phyloP scores from a whole-genome alignment of 2,329 filamentous ascomycete species.

The Nemania serpens region DNA sequence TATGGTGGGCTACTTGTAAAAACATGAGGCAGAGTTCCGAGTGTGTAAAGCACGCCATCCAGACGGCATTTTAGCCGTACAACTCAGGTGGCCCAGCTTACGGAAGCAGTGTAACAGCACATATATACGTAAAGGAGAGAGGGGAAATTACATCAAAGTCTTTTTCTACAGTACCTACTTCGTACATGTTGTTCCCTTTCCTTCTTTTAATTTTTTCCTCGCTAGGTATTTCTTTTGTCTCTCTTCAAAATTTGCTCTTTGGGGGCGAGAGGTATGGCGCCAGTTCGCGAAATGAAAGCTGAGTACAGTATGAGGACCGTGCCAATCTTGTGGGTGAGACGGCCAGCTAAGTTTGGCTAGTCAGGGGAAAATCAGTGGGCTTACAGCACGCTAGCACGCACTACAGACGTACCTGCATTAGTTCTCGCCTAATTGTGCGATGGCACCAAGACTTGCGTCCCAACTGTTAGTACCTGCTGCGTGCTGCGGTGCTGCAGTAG shows the following conservation, averaged over 20 bases:
- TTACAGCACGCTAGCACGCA: background rate
- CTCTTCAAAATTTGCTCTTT: too few species aligned
- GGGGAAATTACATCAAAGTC: too few species aligned
- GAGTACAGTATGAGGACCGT: background rate
- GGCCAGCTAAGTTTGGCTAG: background rate
- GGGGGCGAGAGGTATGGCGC: slow-evolving; percentile 7
- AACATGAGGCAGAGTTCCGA: too few species aligned
- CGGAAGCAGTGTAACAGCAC: too few species aligned
- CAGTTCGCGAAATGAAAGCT: slow-evolving; percentile 23
- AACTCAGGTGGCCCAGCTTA: too few species aligned
- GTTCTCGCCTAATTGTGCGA: background rate
- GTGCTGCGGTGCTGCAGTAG: too few species aligned
- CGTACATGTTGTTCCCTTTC: background rate
- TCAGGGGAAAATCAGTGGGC: slow-evolving; percentile 9
- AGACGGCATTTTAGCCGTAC: too few species aligned
- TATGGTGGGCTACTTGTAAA: too few species aligned
- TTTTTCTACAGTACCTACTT: too few species aligned
- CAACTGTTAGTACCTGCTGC: background rate
- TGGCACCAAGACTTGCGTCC: background rate
- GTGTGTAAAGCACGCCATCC: too few species aligned
- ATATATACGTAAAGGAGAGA: too few species aligned
- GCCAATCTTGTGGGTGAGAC: background rate
- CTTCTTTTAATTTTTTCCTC: background rate
- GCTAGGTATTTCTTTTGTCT: background rate
- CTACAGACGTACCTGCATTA: slow-evolving; percentile 23